These are phyloP conservation scores for Bipolaris cookei DNA, from an alignment of 2,329 filamentous ascomycete species.

Conservation along the genomic window DNA sequence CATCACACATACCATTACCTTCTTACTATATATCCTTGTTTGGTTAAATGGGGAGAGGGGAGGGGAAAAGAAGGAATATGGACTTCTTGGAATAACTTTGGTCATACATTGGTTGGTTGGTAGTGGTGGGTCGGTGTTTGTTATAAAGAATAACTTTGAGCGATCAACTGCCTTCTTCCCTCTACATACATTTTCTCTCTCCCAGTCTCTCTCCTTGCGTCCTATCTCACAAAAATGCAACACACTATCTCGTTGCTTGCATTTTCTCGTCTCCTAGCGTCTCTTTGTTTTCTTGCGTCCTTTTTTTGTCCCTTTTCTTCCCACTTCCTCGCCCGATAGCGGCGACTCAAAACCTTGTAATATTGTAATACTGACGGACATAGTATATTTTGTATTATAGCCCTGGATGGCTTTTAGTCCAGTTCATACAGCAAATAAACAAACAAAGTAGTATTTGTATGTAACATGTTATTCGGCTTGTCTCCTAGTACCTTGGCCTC, in stretches of 20 bases:
- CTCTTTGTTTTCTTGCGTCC: neutral
- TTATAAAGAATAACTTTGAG: constrained; percentile 28
- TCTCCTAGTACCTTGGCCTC: constrained; percentile 1
- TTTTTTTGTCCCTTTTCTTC: neutral
- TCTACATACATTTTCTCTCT: constrained; percentile 3
- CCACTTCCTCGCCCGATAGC: neutral
- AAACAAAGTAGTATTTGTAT: too few relatives aligned
- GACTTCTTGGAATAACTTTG: constrained; percentile 18
- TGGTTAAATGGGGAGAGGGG: constrained; percentile 19
- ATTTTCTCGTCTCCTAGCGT: constrained; percentile 1
- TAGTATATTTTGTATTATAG: neutral
- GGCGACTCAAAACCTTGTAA: neutral
- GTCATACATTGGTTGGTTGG: constrained; percentile 11
- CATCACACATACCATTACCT: constrained; percentile 21
- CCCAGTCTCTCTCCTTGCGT: constrained; percentile 9
- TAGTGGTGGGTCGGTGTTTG: neutral
- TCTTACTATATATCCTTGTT: constrained; percentile 24
- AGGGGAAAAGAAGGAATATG: constrained; percentile 9
- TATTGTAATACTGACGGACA: constrained; percentile 4
- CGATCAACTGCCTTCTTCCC: constrained; percentile 20
- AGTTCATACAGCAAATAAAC: neutral
- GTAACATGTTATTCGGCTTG: too few relatives aligned
- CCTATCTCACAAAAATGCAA: neutral
- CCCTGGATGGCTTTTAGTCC: constrained; percentile 7
- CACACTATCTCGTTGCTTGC: constrained; percentile 1